Evolutionary conservation across 2,329 filamentous ascomycete species (phyloP), one percentile per base, ranked within the genome.

Genomic region (Cadophora sp.): DNA sequence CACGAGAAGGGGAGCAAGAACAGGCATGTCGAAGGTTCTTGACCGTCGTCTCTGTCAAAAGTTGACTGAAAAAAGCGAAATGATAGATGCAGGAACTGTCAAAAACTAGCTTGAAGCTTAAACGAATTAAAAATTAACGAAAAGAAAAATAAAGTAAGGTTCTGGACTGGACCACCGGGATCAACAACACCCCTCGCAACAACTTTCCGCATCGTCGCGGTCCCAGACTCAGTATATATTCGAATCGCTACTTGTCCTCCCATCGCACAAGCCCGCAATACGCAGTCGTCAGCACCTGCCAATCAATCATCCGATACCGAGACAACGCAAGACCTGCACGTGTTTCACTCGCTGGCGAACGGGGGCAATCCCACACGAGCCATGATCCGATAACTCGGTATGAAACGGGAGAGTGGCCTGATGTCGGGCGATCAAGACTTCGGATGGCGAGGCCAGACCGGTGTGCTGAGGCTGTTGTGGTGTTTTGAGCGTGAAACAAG

Each of bases 151-250:
- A 24, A 14, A 37, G n/a, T 22, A 24, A 37, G 14, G 11, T 26
- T 59, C 34, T 22, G 55, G 55, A 59, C 34, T 22, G 55, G 55
- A 59, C 55, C 55, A 59, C 55, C 55, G 43, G 55, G 55, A 59
- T 59, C 55, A 43, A 59, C n/a, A 59, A 59, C n/a, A 59, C n/a
- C 55, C 31, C 22, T 59, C 55, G 34, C 22, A 59, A 40, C 19
- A 37, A 58, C 16, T n/a, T 40, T 58, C 29, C 31, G 9, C 37
- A 58, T 12, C 22, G 14, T 24, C 19, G n/a, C 9, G 55, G n/a
- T 59, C 22, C 22, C 22, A 37, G 31, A 59, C 55, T 40, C n/a
- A 14, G 27, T 58, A 43, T 43, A 59, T 59, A 59, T 40, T 14
- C 16, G 7, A 37, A 5, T 6, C 8, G 26, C 29, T 40, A 40